These are phyloP conservation scores for Silene conica DNA, from an alignment of 148 eudicot species.

Conservation along the genomic window DNA sequence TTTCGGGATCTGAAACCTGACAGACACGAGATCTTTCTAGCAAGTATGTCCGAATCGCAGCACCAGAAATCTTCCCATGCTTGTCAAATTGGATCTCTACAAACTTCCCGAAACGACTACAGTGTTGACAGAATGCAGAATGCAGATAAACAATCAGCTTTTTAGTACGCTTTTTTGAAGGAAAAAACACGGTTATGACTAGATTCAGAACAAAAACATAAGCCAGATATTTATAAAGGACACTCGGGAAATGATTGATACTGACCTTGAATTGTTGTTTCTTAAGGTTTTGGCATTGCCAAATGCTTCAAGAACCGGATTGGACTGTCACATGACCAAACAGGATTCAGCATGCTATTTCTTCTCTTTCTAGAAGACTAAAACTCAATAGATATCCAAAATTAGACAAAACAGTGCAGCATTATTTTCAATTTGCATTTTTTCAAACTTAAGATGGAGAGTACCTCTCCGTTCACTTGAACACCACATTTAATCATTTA, in stretches of 20 bases:
- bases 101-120: conserved; percentile 96
- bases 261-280: conserved; percentile 95
- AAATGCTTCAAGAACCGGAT: conserved; percentile 98
- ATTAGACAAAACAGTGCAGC: not conserved
- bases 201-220: conserved; percentile 8
- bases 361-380: not conserved
- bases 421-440: not conserved
- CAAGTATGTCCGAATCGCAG: conserved; percentile 89
- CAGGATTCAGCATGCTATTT: not conserved
- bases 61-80: conserved; percentile 91
- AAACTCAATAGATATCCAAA: not conserved
- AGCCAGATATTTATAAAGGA: not conserved
- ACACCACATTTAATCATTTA: not conserved
- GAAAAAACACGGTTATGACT: not conserved
- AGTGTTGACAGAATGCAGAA: conserved; percentile 19
- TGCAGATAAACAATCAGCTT: conserved; percentile 17
- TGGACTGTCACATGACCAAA: conserved; percentile 58
- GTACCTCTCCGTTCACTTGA: not conserved
- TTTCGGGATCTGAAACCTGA: conserved; percentile 92
- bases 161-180: not conserved
- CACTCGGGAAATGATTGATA: not conserved
- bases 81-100: conserved; percentile 98
- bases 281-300: conserved; percentile 97
- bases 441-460: not conserved
- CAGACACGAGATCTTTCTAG: conserved; percentile 99